Base-by-base conservation (phyloP, 1,139 yeast genomes). In the Nakaseomyces nivariensis region DNA sequence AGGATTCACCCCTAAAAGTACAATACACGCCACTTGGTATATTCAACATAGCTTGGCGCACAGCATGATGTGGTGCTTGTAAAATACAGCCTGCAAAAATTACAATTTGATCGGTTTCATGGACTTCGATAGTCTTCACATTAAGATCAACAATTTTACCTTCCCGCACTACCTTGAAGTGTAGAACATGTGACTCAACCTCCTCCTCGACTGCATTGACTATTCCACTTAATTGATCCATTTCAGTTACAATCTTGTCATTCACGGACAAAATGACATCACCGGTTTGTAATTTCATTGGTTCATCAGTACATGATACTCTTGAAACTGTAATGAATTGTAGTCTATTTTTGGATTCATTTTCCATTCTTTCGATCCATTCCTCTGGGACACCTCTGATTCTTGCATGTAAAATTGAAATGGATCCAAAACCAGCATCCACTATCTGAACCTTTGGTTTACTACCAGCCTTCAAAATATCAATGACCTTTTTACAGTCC, bases 21-120 rank as follows among this genome's bases (percentile, higher is more conserved):
- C 88, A 81, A 62, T 87, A 89, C 11, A 89, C 92, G 51, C 80
- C 82, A 24, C 90, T 82, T n/a, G 95, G 96, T 47, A 87, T 72
- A 50, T 77, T 74, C 51, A 79, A 80, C 78, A 85, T 82, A 46
- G 85, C 80, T 69, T 87, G 96, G 52, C 82, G 72, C 26, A 82
- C 86, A 6, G 85, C 83, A 58, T 80, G 86, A 60, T 81, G 86
- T 29, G 87, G 86, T 46, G 72, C 70, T 58, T 81, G 87, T 42
- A 82, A 62, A 4, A 83, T 70, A 41, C 89, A 83, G 32, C 96
- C 96, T 51, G 90, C 79, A 92, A 96, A 89, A 51, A 76, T 73
- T 5, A 85, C 82, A 41, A 87, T 72, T 51, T 82, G 81, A 41
- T 78, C 76, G 1, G 95, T 86, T 49, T 79, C 76, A 46, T 82